phyloP scores from a whole-genome alignment of 2,329 filamentous ascomycete genomes.

The Penicillium sp. region DNA sequence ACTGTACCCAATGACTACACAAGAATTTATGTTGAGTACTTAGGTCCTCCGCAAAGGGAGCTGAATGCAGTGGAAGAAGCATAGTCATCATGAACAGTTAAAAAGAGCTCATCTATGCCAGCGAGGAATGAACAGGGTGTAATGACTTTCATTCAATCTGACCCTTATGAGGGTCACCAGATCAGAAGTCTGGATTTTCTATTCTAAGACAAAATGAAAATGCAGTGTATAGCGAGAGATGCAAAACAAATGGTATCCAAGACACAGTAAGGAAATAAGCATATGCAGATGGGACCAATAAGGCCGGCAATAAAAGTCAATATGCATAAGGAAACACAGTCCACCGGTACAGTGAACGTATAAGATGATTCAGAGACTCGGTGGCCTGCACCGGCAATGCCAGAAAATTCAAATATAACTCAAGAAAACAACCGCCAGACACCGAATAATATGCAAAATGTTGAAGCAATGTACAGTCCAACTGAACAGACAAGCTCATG shows the following conservation, averaged over 20 bases:
- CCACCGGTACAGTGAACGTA: not conserved
- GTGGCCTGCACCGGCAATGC: not conserved
- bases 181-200: constrained; percentile 1
- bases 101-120: not conserved
- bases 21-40: no score
- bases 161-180: not conserved
- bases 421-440: constrained; percentile 16
- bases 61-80: no score
- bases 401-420: constrained; percentile 4
- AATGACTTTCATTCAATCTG: not conserved
- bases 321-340: constrained; percentile 1
- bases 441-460: constrained; percentile 25
- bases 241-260: constrained; percentile 23
- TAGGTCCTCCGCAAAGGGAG: no score
- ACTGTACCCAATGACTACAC: no score
- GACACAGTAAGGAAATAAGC: constrained; percentile 1
- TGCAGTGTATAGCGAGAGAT: constrained; percentile 9
- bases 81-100: no score
- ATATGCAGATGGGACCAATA: constrained; percentile 4
- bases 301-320: not conserved
- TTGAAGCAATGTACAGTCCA: constrained; percentile 22
- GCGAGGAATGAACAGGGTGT: not conserved
- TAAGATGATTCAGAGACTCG: not conserved
- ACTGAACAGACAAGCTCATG: constrained; percentile 1
- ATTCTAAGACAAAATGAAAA: constrained; percentile 8